These are phyloP conservation scores for Chrysoporthe puriensis DNA, from an alignment of 2,329 filamentous ascomycete species.

Conservation along the genomic window DNA sequence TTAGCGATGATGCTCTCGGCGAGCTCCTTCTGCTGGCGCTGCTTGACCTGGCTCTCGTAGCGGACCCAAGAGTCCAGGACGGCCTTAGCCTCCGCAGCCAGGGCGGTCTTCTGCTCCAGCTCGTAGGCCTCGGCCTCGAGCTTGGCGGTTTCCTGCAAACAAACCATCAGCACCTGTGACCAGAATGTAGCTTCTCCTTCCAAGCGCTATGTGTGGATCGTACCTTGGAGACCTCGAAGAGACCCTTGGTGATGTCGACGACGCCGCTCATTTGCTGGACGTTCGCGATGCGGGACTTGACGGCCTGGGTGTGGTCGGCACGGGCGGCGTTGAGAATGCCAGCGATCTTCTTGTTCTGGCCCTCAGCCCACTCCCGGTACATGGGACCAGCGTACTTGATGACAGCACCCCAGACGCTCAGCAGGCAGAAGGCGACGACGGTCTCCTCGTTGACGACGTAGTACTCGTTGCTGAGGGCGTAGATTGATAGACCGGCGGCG, in stretches of 20 bases:
- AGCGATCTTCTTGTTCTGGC: slow-evolving; percentile 89
- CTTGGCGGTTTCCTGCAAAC: slow-evolving; percentile 83
- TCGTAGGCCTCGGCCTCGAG: slow-evolving; percentile 96
- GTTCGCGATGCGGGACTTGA: slow-evolving; percentile 90
- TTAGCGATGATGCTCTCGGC: slow-evolving; percentile 92
- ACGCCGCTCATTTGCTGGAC: slow-evolving; percentile 94
- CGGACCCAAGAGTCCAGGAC: slow-evolving; percentile 98
- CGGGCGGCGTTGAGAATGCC: slow-evolving; percentile 92
- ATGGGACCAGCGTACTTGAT: slow-evolving; percentile 92
- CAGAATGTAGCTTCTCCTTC: background rate
- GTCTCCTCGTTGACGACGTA: slow-evolving; percentile 99
- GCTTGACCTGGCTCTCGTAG: slow-evolving; percentile 98
- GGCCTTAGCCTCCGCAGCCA: slow-evolving; percentile 89
- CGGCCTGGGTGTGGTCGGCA: slow-evolving; percentile 91
- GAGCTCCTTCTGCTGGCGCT: slow-evolving; percentile 96
- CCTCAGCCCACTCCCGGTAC: slow-evolving; percentile 91
- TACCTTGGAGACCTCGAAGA: slow-evolving; percentile 99
- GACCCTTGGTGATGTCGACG: slow-evolving; percentile 93
- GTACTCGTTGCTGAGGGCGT: slow-evolving; percentile 98
- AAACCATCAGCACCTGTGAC: slow-evolving; percentile 28
- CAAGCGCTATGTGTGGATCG: slow-evolving; percentile 29
- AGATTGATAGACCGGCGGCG: slow-evolving; percentile 85
- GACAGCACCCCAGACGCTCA: slow-evolving; percentile 89
- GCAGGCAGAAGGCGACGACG: slow-evolving; percentile 87
- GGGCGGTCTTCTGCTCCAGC: slow-evolving; percentile 92